These are phyloP conservation scores for Stephania japonica DNA, from an alignment of 164 flowering plant genomes.

Conservation along the genomic window DNA sequence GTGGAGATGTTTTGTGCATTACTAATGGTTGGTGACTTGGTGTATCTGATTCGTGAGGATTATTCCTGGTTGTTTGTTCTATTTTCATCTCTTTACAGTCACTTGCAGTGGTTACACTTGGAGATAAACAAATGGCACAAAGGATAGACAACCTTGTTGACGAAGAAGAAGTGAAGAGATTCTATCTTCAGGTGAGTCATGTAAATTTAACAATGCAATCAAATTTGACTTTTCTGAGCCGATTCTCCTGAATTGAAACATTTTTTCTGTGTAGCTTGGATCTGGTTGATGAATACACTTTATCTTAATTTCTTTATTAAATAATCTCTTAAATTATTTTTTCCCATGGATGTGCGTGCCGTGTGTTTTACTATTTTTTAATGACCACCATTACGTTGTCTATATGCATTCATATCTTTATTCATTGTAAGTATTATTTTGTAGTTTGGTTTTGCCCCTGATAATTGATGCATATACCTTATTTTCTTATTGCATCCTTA, in stretches of 20 bases:
- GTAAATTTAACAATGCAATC: neutral
- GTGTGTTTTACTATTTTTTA: neutral
- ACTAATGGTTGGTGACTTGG: neutral
- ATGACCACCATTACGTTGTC: neutral
- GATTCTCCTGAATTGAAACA: neutral
- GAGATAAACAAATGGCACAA: constrained; percentile 96
- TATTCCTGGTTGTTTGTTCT: neutral
- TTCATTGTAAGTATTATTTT: neutral
- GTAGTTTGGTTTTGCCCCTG: neutral
- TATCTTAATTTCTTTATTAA: neutral
- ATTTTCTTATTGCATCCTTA: too few relatives aligned
- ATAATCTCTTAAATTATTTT: neutral
- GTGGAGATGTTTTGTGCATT: neutral
- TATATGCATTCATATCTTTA: neutral
- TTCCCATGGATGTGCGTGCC: neutral
- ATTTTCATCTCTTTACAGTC: constrained; percentile 36
- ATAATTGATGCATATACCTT: neutral
- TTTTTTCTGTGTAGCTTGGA: neutral
- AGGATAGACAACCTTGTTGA: constrained; percentile 81
- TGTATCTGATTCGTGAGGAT: neutral
- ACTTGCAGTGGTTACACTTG: constrained; percentile 95
- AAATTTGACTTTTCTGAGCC: neutral
- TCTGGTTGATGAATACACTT: neutral
- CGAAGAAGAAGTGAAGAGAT: constrained; percentile 81
- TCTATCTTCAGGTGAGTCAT: constrained; percentile 82